phyloP scores from a whole-genome alignment of 2,329 filamentous ascomycete species.

The Metarhizium rileyi region DNA sequence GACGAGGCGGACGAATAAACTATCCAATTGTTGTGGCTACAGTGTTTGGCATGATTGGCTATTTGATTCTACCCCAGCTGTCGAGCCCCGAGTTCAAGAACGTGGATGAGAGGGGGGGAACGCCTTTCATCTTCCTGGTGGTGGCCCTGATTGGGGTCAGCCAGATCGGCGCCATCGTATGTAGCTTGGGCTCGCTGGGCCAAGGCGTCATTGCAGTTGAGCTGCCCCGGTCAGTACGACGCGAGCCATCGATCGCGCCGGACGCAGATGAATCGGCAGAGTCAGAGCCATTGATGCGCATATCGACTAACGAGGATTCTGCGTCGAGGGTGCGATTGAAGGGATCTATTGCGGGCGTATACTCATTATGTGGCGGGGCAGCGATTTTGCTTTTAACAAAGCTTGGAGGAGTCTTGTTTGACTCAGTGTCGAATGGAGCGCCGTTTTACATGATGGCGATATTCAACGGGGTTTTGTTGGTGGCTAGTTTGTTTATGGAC shows the following conservation, averaged over 20 bases:
- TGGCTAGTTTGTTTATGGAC: slow-evolving; percentile 44
- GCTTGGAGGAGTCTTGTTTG: slow-evolving; percentile 78
- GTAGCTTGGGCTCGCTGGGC: slow-evolving; percentile 80
- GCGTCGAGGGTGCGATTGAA: slow-evolving; percentile 57
- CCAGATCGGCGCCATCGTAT: slow-evolving; percentile 94
- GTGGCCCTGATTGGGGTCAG: slow-evolving; percentile 78
- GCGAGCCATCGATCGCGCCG: slow-evolving; percentile 19
- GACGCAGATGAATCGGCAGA: slow-evolving; percentile 33
- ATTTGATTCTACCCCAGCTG: slow-evolving; percentile 65
- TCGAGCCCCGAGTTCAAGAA: slow-evolving; percentile 64
- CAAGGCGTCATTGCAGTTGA: slow-evolving; percentile 60
- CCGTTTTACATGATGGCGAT: slow-evolving; percentile 92
- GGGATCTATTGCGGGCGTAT: slow-evolving; percentile 89
- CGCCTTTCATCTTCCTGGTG: slow-evolving; percentile 60
- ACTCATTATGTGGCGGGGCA: slow-evolving; percentile 80
- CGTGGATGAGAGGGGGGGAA: slow-evolving; percentile 55
- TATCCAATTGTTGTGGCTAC: slow-evolving; percentile 65
- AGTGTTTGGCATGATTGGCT: slow-evolving; percentile 66
- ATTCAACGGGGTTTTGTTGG: slow-evolving; percentile 69
- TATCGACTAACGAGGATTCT: slow-evolving; percentile 20
- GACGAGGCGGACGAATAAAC: slow-evolving; percentile 56
- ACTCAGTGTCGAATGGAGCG: slow-evolving; percentile 59
- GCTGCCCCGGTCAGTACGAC: slow-evolving; percentile 18
- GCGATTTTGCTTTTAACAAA: slow-evolving; percentile 91
- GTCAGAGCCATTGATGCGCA: slow-evolving; percentile 29